Evolutionary conservation across 495 filamentous ascomycete genomes (phyloP).

Genomic region (Penicillium ochrochloron): DNA sequence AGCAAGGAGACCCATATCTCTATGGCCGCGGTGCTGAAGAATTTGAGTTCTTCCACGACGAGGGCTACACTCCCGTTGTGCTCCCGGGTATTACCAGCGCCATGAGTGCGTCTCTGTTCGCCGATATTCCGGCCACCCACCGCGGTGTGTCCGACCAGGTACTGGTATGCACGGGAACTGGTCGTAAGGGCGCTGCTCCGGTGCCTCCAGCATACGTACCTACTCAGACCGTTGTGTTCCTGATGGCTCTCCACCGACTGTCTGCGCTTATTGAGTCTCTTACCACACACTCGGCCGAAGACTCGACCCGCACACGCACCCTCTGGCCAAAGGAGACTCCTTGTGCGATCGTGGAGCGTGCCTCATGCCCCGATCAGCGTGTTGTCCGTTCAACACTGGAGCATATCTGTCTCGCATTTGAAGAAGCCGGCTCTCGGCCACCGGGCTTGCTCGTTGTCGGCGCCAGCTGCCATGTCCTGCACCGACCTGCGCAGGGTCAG

Average conservation of each 20-base stretch:
- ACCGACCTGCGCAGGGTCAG: slow-evolving; percentile 49
- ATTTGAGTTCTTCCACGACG: slow-evolving; percentile 76
- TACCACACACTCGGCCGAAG: slow-evolving; percentile 41
- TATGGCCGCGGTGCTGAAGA: slow-evolving; percentile 96
- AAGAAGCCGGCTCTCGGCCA: slow-evolving; percentile 86
- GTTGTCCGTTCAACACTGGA: slow-evolving; percentile 86
- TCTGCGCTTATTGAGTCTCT: slow-evolving; percentile 69
- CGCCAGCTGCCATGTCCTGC: slow-evolving; percentile 77
- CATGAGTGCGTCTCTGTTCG: slow-evolving; percentile 85
- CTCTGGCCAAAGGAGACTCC: slow-evolving; percentile 66
- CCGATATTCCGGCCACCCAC: slow-evolving; percentile 85
- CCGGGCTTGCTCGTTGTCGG: slow-evolving; percentile 92
- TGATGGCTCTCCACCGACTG: slow-evolving; percentile 93
- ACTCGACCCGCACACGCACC: slow-evolving; percentile 26
- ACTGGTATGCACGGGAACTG: slow-evolving; percentile 91
- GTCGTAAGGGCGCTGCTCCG: slow-evolving; percentile 84
- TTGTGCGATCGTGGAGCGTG: slow-evolving; percentile 93
- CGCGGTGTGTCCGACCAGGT: slow-evolving; percentile 90
- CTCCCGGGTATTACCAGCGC: slow-evolving; percentile 91
- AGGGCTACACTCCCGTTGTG: slow-evolving; percentile 73
- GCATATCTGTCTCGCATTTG: slow-evolving; percentile 79
- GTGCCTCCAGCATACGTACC: slow-evolving; percentile 76
- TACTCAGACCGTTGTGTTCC: slow-evolving; percentile 85
- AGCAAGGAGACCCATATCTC: slow-evolving; percentile 96
- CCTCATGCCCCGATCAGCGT: slow-evolving; percentile 90